A percentile compares a stretch with the other conserved stretches of the same genome.
Conservation (phyloP, 2,329 filamentous ascomycete species). For the Cladosporium colombiae region DNA sequence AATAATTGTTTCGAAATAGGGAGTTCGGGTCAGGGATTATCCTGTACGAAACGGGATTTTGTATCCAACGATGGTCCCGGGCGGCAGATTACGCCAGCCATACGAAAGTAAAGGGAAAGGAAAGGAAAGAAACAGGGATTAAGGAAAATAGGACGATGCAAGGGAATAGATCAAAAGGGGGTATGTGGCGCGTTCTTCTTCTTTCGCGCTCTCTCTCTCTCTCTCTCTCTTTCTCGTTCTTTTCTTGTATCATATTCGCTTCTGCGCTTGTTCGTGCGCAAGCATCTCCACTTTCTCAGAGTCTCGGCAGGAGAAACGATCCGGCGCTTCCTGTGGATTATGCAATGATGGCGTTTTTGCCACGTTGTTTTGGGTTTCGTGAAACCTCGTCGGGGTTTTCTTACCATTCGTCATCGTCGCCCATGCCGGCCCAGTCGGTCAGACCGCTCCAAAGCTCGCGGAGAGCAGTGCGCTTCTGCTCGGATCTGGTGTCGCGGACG, state of each 20-base stretch:
- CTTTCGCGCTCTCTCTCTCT: too few relatives aligned
- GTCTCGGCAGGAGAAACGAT: background rate
- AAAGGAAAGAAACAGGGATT: background rate
- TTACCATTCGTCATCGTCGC: conserved; percentile 28
- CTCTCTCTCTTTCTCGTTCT: background rate
- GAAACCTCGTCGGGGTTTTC: background rate
- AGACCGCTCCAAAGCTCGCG: conserved; percentile 38
- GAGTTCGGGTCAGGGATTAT: background rate
- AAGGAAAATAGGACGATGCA: background rate
- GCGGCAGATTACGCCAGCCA: background rate
- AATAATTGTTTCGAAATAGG: conserved; percentile 8
- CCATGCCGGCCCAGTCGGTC: conserved; percentile 36
- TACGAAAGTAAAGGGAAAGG: background rate
- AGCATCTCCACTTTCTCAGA: background rate
- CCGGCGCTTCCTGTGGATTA: background rate
- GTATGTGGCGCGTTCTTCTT: background rate
- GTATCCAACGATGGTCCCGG: background rate
- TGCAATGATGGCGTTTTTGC: background rate
- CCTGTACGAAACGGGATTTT: background rate
- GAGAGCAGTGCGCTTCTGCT: conserved; percentile 34
- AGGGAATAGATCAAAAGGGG: conserved; percentile 3
- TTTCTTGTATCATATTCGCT: background rate
- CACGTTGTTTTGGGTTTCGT: background rate
- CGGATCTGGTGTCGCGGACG: conserved; percentile 16
- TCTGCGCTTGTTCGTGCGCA: background rate